Evolutionary conservation across 2,329 filamentous ascomycete genomes (phyloP), one percentile per base, ranked within the genome.

Genomic region (Dactylellina sp.): DNA sequence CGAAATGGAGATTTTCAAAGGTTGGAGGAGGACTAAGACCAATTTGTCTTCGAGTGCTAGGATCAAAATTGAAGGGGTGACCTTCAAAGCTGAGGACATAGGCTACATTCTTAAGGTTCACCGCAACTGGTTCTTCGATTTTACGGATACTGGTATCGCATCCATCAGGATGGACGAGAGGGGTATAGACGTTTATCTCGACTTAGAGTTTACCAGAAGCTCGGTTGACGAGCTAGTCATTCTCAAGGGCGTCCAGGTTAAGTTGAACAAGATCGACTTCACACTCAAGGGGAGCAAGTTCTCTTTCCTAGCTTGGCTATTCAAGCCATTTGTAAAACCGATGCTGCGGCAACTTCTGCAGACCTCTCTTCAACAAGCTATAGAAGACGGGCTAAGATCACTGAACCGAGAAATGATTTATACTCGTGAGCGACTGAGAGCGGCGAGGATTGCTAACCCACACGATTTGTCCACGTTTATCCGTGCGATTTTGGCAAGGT

Each of bases 221-320:
- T 85, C 86, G 1, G 82, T 96, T 1, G 93, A 97, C 78, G 88
- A 93, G 78, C 90, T 98, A 9, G 85, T 98, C 7, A 88, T 89
- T 0, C 85, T 98, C 3, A 88, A 88, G 40, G 85, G 85, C 9
- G 93, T 97, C 7, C 85, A 88, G 1, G 93, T 97, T 0, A 86
- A 88, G 77, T 91, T 97, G 75, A 93, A 97, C 83, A 93, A 94
- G 79, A 87, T 98, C 12, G 87, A 91, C 79, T 97, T 96, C 83
- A 87, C 83, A 0, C 83, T 97, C 28, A 86, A 87, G 40, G 87
- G 89, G 80, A 92, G 88, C 80, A 92, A 89, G 79, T 90, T 96
- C 81, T 86, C 87, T 25, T 91, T 90, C 80, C 80, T 96, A 0
- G 88, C 89, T 12, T 97, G 92, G 91, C 80, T 97, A 2, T 84